Percentiles rank a stretch among this genome's conserved stretches.
These are phyloP conservation scores for Thelonectria discophora DNA, from an alignment of 2,329 filamentous ascomycete species.

Conservation along the genomic window DNA sequence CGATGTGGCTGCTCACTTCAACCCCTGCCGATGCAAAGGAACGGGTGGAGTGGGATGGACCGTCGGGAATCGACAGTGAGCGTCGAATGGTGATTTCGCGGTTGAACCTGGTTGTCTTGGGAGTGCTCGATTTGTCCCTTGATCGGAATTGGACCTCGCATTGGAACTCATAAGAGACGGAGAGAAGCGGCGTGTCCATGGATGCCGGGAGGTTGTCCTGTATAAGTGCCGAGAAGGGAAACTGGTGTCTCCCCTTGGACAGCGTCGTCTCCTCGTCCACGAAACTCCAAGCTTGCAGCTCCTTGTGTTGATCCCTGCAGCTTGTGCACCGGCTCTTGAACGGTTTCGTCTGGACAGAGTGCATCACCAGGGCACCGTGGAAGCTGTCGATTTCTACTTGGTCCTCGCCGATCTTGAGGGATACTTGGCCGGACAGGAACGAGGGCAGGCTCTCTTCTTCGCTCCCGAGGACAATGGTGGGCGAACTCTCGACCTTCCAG, in stretches of 20 bases:
- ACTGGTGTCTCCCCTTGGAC: conserved; percentile 49
- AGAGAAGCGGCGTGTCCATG: conserved; percentile 75
- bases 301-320: conserved; percentile 28
- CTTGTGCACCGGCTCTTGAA: conserved; percentile 26
- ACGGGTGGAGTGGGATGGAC: conserved; percentile 74
- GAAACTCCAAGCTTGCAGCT: conserved; percentile 30
- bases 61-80: conserved; percentile 74
- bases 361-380: conserved; percentile 6
- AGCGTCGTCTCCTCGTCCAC: background rate
- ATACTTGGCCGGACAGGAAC: conserved; percentile 19
- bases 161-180: conserved; percentile 79
- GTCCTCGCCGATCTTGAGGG: conserved; percentile 5
- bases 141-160: conserved; percentile 69
- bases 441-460: conserved; percentile 2
- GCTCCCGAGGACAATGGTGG: conserved; percentile 19
- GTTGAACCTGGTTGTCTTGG: conserved; percentile 66
- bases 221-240: conserved; percentile 87
- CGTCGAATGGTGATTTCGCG: conserved; percentile 78
- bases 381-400: conserved; percentile 21
- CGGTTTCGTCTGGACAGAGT: conserved; percentile 24
- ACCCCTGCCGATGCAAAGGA: conserved; percentile 92
- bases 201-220: conserved; percentile 83
- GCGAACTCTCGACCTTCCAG: conserved; percentile 20
- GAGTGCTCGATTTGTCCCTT: conserved; percentile 51
- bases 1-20: conserved; percentile 80